Conservation (phyloP, 768 basidiomycete species). For the Erythrobasidium yunnanense region DNA sequence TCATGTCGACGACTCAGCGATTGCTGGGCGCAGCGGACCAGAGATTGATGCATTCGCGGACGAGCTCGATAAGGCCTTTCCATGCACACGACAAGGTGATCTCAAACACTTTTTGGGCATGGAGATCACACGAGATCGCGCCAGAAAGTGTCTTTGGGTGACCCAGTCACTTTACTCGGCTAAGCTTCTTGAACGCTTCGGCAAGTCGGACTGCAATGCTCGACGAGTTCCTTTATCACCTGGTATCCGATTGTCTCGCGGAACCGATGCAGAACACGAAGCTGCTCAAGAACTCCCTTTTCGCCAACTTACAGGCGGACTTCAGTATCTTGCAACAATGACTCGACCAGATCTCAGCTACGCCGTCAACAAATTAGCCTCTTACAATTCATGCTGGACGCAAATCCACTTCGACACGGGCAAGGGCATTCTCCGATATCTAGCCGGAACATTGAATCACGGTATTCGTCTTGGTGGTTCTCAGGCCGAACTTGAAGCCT, state of each 20-base stretch:
- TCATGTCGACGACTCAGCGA: constrained; percentile 23
- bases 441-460: not conserved
- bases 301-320: not conserved
- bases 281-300: not conserved
- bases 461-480: not conserved
- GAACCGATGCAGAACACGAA: not conserved
- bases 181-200: not conserved
- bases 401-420: not conserved
- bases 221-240: not conserved
- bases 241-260: not conserved
- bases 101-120: constrained; percentile 2
- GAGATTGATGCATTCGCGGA: constrained; percentile 5
- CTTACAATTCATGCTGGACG: not conserved
- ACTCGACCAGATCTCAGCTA: not conserved
- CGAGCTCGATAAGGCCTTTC: not conserved
- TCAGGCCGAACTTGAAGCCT: not conserved
- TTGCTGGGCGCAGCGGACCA: not conserved
- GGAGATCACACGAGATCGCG: not conserved
- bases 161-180: not conserved
- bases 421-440: constrained; percentile 13
- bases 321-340: constrained; percentile 1
- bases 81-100: not conserved
- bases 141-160: not conserved
- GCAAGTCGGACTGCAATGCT: not conserved
- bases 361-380: constrained; percentile 2